Percentiles rank a stretch among this genome's conserved stretches.
Conservation (phyloP, 306 rosid species). For the peach (Prunus persica) region DNA sequence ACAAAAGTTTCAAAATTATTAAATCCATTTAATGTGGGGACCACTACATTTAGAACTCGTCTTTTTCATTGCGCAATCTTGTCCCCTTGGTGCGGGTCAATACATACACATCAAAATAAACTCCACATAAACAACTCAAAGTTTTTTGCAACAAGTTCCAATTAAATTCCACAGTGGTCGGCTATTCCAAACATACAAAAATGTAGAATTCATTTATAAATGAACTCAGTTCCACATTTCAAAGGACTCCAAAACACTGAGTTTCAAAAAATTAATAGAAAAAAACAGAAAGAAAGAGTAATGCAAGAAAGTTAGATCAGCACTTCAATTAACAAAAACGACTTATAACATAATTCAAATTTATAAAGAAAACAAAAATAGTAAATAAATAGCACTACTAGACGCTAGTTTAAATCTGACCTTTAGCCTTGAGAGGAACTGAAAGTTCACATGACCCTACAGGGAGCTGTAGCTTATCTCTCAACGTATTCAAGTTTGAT, state of each 20-base stretch:
- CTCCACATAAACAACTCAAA: not conserved
- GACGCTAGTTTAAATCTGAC: conserved; percentile 35
- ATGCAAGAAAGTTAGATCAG: not conserved
- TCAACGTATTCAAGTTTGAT: conserved; percentile 64
- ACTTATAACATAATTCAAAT: not conserved
- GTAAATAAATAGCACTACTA: not conserved
- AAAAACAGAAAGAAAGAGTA: no score
- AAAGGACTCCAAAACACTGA: not conserved
- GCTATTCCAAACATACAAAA: conserved; percentile 1
- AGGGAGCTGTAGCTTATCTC: conserved; percentile 74
- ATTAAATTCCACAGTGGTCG: not conserved
- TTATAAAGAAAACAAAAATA: not conserved
- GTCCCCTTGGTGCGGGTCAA: not conserved
- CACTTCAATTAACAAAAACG: not conserved
- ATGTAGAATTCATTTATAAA: not conserved
- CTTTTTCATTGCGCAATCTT: not conserved
- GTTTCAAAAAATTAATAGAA: not conserved
- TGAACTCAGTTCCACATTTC: not conserved
- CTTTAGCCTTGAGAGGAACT: conserved; percentile 76
- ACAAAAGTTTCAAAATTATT: not conserved
- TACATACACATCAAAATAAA: not conserved
- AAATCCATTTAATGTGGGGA: not conserved
- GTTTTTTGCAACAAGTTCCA: not conserved
- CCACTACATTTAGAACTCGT: not conserved
- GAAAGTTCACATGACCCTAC: conserved; percentile 94